phyloP scores from a whole-genome alignment of 2,329 filamentous ascomycete genomes.

The Aspergillus fructus region DNA sequence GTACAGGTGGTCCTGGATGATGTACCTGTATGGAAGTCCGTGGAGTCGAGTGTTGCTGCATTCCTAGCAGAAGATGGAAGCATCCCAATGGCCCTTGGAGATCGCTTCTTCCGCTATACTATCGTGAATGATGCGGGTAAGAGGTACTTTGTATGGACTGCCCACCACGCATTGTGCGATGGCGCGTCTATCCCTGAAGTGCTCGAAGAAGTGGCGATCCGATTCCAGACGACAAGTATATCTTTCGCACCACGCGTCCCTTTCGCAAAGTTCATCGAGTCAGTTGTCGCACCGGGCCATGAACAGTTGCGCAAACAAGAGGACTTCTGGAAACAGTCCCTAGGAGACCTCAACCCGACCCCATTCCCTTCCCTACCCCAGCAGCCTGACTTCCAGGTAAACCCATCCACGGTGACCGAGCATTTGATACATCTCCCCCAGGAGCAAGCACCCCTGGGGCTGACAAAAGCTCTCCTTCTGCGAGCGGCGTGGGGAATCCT shows the following conservation, averaged over 20 bases:
- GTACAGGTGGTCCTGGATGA: no score
- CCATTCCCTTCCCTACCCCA: no score
- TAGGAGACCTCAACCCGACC: no score
- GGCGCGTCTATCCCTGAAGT: slow-evolving; percentile 28
- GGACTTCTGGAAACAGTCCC: no score
- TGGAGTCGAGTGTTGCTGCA: no score
- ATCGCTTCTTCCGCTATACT: no score
- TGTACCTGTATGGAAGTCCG: no score
- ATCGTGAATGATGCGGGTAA: no score
- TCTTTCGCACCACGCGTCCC: not conserved
- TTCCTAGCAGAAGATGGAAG: no score
- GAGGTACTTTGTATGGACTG: slow-evolving; percentile 25
- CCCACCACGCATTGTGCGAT: slow-evolving; percentile 48
- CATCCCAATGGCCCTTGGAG: no score
- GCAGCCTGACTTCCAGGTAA: not conserved
- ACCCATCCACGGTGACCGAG: not conserved
- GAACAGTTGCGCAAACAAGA: no score
- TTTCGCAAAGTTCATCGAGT: not conserved
- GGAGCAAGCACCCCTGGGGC: not conserved
- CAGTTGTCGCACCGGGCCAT: not conserved
- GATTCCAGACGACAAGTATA: not conserved
- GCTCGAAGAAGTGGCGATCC: not conserved
- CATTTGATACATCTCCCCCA: not conserved
- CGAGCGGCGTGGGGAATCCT: not conserved
- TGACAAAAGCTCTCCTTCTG: not conserved